These are phyloP conservation scores for Lonicera japonica DNA, from an alignment of 129 eudicot species.

Conservation along the genomic window DNA sequence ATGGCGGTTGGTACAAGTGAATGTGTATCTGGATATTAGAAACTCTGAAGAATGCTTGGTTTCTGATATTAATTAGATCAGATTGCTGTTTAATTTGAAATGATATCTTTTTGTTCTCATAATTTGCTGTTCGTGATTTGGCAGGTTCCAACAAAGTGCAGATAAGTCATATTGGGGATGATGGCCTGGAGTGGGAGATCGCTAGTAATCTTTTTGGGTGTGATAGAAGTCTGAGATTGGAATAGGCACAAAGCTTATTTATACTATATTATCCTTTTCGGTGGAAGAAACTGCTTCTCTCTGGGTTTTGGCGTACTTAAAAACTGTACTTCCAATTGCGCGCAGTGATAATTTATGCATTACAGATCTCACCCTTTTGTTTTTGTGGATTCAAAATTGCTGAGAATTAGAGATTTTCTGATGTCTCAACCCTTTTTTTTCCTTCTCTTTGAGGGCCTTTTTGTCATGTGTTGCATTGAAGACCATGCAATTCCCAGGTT, in stretches of 20 bases:
- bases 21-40: background rate
- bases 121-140: background rate
- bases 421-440: background rate
- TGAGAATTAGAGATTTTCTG: background rate
- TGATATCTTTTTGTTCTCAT: background rate
- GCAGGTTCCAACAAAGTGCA: background rate
- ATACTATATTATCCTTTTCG: background rate
- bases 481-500: background rate
- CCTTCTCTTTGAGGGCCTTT: background rate
- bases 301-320: constrained; percentile 12
- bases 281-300: constrained; percentile 6
- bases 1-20: background rate
- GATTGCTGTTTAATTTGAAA: too few species aligned
- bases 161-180: constrained; percentile 10
- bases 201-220: constrained; percentile 17
- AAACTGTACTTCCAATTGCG: constrained; percentile 15
- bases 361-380: background rate
- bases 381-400: background rate
- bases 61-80: too few species aligned
- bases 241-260: constrained; percentile 12
- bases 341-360: constrained; percentile 3
- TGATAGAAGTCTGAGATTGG: constrained; percentile 9
- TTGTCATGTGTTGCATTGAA: background rate
- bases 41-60: too few species aligned
- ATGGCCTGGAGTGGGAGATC: constrained; percentile 19